Conservation (phyloP, 306 rosid genomes). For the Fragaria ananassa region DNA sequence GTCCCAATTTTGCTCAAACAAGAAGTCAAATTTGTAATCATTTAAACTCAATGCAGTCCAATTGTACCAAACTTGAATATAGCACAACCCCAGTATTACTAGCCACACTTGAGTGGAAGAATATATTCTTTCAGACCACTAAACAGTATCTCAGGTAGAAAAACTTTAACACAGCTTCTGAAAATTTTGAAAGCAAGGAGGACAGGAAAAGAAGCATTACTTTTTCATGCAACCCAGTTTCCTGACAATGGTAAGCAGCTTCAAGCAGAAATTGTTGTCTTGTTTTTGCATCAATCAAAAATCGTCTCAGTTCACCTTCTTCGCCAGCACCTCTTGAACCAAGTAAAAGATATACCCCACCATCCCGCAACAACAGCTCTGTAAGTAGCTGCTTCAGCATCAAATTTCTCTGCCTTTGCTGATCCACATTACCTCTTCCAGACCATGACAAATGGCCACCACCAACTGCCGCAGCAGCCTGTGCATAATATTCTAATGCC, state of each 20-base stretch:
- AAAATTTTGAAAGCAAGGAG: background rate
- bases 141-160: background rate
- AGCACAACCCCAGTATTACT: conserved; percentile 12
- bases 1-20: background rate
- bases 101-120: conserved; percentile 10
- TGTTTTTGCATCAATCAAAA: conserved; percentile 63
- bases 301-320: conserved; percentile 88
- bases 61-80: background rate
- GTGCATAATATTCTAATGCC: conserved; percentile 89
- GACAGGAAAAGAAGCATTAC: conserved; percentile 36
- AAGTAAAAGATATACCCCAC: conserved; percentile 82
- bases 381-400: conserved; percentile 97
- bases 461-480: conserved; percentile 96
- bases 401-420: conserved; percentile 88
- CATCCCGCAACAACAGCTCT: conserved; percentile 76
- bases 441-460: conserved; percentile 93
- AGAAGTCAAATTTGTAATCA: background rate
- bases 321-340: conserved; percentile 94
- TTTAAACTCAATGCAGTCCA: background rate
- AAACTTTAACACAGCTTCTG: background rate
- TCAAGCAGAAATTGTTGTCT: conserved; percentile 88
- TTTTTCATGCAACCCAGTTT: conserved; percentile 87
- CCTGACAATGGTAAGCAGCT: conserved; percentile 90
- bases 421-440: conserved; percentile 77
- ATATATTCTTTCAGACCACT: background rate